Conservation (phyloP, 2,329 filamentous ascomycete genomes). For the Thelonectria discophora region DNA sequence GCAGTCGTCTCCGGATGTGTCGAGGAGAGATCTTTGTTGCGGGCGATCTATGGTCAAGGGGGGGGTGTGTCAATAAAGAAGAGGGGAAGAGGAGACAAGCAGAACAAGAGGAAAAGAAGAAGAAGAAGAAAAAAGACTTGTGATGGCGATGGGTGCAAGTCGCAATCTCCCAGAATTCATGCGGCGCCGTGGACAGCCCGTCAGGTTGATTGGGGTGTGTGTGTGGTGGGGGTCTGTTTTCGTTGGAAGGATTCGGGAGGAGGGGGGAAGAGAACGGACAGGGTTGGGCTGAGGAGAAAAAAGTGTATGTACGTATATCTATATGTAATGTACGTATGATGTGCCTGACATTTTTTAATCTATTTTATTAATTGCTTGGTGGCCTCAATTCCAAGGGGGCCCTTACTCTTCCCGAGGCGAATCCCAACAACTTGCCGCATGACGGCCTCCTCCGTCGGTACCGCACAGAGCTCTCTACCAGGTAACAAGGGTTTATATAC, state of each 20-base stretch:
- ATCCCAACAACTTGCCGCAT: no score
- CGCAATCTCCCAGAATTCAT: constrained; percentile 42
- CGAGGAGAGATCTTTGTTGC: constrained; percentile 24
- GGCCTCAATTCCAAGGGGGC: no score
- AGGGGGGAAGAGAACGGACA: constrained; percentile 26
- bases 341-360: no score
- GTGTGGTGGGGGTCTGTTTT: no score
- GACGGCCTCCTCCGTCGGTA: no score
- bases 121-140: constrained; percentile 19
- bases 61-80: background rate
- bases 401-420: no score
- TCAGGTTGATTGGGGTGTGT: constrained; percentile 22
- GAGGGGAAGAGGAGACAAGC: background rate
- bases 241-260: no score
- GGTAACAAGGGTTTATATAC: no score
- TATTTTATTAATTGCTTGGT: no score
- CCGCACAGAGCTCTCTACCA: no score
- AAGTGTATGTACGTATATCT: no score
- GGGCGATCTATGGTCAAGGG: background rate
- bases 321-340: no score
- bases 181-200: constrained; percentile 34
- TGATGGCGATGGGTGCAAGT: constrained; percentile 7
- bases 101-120: constrained; percentile 1
- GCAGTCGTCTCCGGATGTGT: background rate
- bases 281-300: background rate